Percentiles rank a stretch among this genome's conserved stretches.
Conservation (phyloP, 768 basidiomycete species). For the Auricularia cornea region DNA sequence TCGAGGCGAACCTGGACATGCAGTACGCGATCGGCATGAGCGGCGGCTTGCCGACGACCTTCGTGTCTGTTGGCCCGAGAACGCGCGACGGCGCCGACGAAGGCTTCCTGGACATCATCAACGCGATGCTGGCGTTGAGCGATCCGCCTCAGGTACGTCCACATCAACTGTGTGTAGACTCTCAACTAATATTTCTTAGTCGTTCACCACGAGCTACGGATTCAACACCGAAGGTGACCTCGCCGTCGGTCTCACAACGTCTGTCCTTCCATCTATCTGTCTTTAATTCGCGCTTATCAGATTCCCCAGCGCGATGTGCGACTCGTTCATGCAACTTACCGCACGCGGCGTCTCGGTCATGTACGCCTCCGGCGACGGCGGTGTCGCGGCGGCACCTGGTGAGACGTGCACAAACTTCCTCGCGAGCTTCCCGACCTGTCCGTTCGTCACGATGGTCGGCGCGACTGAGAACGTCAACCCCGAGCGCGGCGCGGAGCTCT, state of each 20-base stretch:
- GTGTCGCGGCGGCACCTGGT: constrained; percentile 23
- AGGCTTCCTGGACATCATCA: constrained; percentile 26
- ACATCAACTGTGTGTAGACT: too few relatives aligned
- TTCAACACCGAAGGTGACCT: constrained; percentile 11
- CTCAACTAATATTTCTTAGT: too few relatives aligned
- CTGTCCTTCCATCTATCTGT: background rate
- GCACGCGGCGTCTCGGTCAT: constrained; percentile 30
- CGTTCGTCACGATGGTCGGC: constrained; percentile 59
- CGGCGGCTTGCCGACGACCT: constrained; percentile 52
- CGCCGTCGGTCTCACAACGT: constrained; percentile 6
- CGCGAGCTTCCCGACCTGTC: constrained; percentile 28
- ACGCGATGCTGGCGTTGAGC: constrained; percentile 22
- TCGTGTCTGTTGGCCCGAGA: constrained; percentile 40
- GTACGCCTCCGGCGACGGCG: constrained; percentile 33
- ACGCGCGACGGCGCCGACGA: constrained; percentile 38
- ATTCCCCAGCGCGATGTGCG: constrained; percentile 21
- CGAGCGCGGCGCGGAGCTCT: constrained; percentile 52
- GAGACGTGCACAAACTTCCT: constrained; percentile 26
- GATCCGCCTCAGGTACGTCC: constrained; percentile 35
- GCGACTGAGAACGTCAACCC: constrained; percentile 50
- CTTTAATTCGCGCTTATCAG: background rate
- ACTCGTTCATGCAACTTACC: constrained; percentile 27
- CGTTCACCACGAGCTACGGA: constrained; percentile 25
- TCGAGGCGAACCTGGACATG: constrained; percentile 20
- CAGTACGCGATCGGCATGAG: constrained; percentile 26